These are phyloP conservation scores for Fusarium algeriense DNA, from an alignment of 2,329 filamentous ascomycete species.

Conservation along the genomic window DNA sequence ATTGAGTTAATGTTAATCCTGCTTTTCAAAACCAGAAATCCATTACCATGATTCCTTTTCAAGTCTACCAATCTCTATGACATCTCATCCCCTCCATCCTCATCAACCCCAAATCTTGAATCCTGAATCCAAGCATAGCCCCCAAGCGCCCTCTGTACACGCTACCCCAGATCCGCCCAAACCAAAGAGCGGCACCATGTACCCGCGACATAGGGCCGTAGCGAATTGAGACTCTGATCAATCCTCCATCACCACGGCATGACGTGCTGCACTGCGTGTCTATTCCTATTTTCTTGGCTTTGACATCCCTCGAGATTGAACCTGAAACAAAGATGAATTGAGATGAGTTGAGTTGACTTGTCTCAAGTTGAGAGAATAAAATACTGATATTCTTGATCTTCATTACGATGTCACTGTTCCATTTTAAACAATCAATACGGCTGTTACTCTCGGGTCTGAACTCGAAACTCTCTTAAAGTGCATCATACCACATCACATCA, in stretches of 20 bases:
- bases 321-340: fast-evolving
- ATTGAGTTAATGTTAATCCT: neutral
- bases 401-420: neutral
- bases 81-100: slow-evolving; percentile 10
- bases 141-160: neutral
- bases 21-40: too few relatives aligned
- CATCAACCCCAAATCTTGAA: slow-evolving; percentile 5
- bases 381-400: neutral
- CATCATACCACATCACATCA: neutral
- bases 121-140: slow-evolving; percentile 20
- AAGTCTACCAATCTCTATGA: neutral
- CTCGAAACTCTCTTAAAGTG: neutral
- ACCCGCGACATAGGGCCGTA: neutral
- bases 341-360: fast-evolving
- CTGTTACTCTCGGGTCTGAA: neutral
- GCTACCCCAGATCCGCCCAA: slow-evolving; percentile 7
- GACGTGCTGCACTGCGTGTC: slow-evolving; percentile 16
- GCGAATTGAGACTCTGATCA: slow-evolving; percentile 10
- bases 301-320: neutral
- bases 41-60: slow-evolving; percentile 4
- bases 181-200: neutral
- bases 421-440: neutral
- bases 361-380: neutral
- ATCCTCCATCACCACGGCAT: slow-evolving; percentile 5
- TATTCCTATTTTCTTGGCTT: slow-evolving; percentile 2